Percentiles rank a stretch among this genome's conserved stretches.
These are phyloP conservation scores for Solanum paucissectum DNA, from an alignment of 257 asterid species.

Conservation along the genomic window DNA sequence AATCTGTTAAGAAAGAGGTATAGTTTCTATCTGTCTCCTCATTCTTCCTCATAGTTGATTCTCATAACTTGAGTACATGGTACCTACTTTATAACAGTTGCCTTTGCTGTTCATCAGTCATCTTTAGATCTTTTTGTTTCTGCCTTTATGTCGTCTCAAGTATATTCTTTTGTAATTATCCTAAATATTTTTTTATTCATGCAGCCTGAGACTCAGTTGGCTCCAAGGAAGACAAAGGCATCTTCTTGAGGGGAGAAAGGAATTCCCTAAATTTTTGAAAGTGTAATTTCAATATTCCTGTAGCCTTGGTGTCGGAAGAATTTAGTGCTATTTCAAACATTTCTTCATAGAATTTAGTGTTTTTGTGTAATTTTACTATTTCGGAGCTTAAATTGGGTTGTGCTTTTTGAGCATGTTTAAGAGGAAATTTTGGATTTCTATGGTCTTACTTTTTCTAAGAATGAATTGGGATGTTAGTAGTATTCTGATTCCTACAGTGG, in stretches of 20 bases:
- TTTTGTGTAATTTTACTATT: background rate
- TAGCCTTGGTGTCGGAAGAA: background rate
- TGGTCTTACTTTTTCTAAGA: background rate
- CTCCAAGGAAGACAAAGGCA: background rate
- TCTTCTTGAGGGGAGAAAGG: background rate
- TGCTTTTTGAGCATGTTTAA: background rate
- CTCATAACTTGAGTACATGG: background rate
- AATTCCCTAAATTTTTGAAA: background rate
- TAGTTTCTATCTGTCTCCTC: background rate
- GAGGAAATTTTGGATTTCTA: background rate
- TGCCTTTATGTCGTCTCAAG: background rate
- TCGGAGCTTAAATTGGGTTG: background rate
- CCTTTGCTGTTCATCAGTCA: background rate
- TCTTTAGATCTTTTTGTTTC: background rate
- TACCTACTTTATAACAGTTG: background rate
- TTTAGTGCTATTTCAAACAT: background rate
- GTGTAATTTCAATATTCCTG: background rate
- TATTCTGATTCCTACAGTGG: background rate
- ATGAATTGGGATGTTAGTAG: background rate
- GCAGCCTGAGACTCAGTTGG: conserved; percentile 9
- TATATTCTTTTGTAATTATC: background rate
- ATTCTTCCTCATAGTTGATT: background rate
- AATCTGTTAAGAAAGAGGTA: conserved; percentile 78
- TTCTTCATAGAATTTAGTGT: background rate
- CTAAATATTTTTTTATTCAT: background rate